Conservation (phyloP, 108 stramenopile genomes). For the Skeletonema marinoi region DNA sequence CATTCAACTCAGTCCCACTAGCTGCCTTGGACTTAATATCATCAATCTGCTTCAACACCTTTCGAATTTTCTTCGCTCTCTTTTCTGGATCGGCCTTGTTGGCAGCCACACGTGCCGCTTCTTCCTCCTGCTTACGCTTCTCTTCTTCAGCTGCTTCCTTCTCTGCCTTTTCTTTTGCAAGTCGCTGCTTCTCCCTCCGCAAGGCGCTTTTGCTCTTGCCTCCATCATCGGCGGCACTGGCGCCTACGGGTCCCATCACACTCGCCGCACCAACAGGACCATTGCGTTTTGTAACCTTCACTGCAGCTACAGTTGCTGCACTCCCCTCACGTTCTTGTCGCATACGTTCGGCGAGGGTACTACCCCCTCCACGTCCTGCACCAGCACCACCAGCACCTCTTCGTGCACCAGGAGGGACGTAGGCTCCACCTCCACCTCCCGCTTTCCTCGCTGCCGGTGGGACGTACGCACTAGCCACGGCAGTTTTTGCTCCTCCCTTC, state of each 20-base stretch:
- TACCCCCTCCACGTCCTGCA: conserved; percentile 51
- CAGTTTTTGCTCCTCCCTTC: conserved; percentile 40
- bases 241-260: conserved; percentile 55
- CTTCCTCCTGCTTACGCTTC: conserved; percentile 38
- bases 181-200: conserved; percentile 67
- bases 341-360: conserved; percentile 79
- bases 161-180: conserved; percentile 57
- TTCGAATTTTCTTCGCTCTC: conserved; percentile 76
- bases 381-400: conserved; percentile 8
- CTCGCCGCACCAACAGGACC: conserved; percentile 45
- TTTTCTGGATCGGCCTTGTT: conserved; percentile 76
- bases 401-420: conserved; percentile 83
- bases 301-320: conserved; percentile 54
- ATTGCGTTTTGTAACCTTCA: conserved; percentile 34
- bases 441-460: conserved; percentile 73
- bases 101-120: conserved; percentile 23
- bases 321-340: conserved; percentile 80
- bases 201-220: conserved; percentile 82
- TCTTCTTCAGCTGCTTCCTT: conserved; percentile 55
- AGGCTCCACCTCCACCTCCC: conserved; percentile 44
- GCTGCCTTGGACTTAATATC: conserved; percentile 80
- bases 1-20: conserved; percentile 61
- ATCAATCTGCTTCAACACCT: conserved; percentile 85
- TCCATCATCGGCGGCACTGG: conserved; percentile 25
- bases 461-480: conserved; percentile 55